These are phyloP conservation scores for Lentinula raphanica DNA, from an alignment of 768 basidiomycete genomes.

Conservation along the genomic window DNA sequence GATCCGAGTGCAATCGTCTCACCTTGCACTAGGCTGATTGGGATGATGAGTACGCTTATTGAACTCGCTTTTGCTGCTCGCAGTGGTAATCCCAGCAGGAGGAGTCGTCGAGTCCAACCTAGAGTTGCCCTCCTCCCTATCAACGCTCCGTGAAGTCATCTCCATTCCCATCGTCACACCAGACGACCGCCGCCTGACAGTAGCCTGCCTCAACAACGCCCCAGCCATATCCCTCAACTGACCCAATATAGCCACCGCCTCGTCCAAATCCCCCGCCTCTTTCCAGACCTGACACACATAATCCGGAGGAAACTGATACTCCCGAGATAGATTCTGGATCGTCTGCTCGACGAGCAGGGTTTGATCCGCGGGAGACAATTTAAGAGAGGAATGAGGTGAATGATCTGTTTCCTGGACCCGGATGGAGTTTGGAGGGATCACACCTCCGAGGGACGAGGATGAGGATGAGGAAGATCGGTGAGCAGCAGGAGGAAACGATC, in stretches of 20 bases:
- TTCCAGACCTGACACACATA: conserved; percentile 3
- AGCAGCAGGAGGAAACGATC: not conserved
- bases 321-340: not conserved
- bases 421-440: not conserved
- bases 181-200: not conserved
- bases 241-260: not conserved
- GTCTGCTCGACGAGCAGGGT: not conserved
- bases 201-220: not conserved
- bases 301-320: conserved; percentile 3
- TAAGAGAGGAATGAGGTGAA: not conserved
- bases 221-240: not conserved
- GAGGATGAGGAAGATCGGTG: not conserved
- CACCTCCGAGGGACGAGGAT: too few species aligned
- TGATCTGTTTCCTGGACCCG: not conserved
- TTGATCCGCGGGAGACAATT: not conserved
- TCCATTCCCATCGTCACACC: not conserved
- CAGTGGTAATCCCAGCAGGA: not conserved
- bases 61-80: not conserved
- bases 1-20: not conserved
- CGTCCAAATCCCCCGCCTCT: not conserved
- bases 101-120: too few species aligned
- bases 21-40: not conserved
- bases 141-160: too few species aligned
- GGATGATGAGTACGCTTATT: not conserved
- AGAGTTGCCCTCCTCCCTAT: too few species aligned